A percentile compares a stretch with the other conserved stretches of the same genome.
These are phyloP conservation scores for Geranium brycei DNA, from an alignment of 345 rosid genomes.

Conservation along the genomic window DNA sequence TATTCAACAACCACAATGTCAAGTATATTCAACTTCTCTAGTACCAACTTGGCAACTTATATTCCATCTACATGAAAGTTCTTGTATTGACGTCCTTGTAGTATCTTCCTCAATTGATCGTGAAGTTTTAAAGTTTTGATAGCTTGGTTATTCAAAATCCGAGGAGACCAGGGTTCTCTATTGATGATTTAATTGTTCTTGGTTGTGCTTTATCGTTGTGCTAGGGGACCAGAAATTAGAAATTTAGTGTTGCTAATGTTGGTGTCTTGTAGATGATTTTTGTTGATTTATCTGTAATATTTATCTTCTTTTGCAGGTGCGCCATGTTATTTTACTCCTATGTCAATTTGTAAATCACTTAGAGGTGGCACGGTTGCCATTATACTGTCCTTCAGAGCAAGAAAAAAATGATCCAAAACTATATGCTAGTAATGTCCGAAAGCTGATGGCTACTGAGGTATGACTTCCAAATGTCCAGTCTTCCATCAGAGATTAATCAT, in stretches of 20 bases:
- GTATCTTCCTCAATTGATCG: background rate
- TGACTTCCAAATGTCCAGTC: conserved; percentile 5
- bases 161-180: background rate
- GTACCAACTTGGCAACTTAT: background rate
- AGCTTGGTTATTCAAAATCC: background rate
- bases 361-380: conserved; percentile 64
- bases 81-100: background rate
- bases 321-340: conserved; percentile 73
- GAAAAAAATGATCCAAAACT: conserved; percentile 85
- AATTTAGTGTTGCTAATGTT: background rate
- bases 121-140: background rate
- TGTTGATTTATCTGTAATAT: background rate
- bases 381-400: conserved; percentile 78
- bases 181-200: too few species aligned
- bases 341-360: conserved; percentile 84
- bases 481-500: background rate
- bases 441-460: conserved; percentile 87
- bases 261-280: background rate
- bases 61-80: background rate
- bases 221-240: background rate
- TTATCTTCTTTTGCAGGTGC: conserved; percentile 34
- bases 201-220: background rate
- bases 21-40: too few species aligned
- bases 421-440: conserved; percentile 71
- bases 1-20: background rate